phyloP scores from a whole-genome alignment of 192 early-diverging fungal species.

The Chytriomyces confervae region DNA sequence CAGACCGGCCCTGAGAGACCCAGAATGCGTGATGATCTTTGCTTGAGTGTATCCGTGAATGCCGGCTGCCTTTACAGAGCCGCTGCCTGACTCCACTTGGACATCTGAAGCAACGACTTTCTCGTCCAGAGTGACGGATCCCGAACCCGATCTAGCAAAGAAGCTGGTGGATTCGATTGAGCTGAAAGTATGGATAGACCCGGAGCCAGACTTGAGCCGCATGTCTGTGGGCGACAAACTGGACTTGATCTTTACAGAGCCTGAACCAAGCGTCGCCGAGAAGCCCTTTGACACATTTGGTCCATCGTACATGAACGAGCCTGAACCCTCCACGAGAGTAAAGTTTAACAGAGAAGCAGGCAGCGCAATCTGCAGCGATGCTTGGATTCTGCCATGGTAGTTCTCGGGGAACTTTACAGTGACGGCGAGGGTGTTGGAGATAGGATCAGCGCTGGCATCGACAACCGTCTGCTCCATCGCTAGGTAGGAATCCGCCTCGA shows the following conservation, averaged over 20 bases:
- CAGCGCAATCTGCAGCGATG: background rate
- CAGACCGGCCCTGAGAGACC: background rate
- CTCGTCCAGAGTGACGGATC: background rate
- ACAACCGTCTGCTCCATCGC: background rate
- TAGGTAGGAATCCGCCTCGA: background rate
- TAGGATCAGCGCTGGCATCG: background rate
- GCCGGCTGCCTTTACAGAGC: background rate
- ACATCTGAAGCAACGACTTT: background rate
- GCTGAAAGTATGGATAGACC: background rate
- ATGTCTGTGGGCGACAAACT: background rate
- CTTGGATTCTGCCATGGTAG: background rate
- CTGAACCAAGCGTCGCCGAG: background rate
- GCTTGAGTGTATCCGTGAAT: background rate
- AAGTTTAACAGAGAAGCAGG: background rate
- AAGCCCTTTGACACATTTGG: background rate
- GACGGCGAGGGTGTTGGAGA: background rate
- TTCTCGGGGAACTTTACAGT: background rate
- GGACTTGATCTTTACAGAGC: background rate
- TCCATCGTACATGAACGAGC: background rate
- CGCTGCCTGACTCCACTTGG: background rate
- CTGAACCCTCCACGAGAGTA: background rate
- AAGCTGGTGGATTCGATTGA: background rate
- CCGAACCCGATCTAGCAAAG: background rate
- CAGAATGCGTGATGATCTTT: background rate
- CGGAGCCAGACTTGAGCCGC: background rate